Conservation (phyloP, 805 yeast genomes). For the Schwanniomyces occidentalis region DNA sequence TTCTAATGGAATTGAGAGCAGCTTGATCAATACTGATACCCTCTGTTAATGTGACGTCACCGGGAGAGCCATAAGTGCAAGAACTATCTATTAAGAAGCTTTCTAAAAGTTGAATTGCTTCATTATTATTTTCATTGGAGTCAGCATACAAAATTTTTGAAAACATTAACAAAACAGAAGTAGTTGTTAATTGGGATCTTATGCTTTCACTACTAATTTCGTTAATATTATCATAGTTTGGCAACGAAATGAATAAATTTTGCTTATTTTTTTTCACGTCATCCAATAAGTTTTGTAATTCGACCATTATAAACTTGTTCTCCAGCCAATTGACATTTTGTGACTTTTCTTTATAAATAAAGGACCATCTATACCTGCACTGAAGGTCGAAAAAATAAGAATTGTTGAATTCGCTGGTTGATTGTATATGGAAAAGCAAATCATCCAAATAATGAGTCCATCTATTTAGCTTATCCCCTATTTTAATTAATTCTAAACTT, state of each 20-base stretch:
- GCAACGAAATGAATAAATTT: conserved; percentile 39
- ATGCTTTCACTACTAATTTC: conserved; percentile 51
- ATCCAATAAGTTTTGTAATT: conserved; percentile 18
- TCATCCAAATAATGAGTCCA: conserved; percentile 49
- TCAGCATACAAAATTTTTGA: conserved; percentile 47
- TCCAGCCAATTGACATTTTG: conserved; percentile 31
- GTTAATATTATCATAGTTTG: conserved; percentile 64
- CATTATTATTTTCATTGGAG: conserved; percentile 26
- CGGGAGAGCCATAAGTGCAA: no score
- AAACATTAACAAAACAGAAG: conserved; percentile 67
- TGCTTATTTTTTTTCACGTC: conserved; percentile 7
- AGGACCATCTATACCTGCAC: conserved; percentile 36
- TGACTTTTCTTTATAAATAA: conserved; percentile 25
- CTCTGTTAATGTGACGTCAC: conserved; percentile 2
- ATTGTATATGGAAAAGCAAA: conserved; percentile 11
- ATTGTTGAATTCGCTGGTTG: conserved; percentile 1
- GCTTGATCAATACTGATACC: conserved; percentile 11
- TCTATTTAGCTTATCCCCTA: conserved; percentile 44
- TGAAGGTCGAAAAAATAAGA: conserved; percentile 3
- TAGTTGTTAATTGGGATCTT: conserved; percentile 64
- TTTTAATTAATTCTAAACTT: conserved; percentile 35
- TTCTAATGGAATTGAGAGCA: conserved; percentile 49
- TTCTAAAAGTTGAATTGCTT: conserved; percentile 45
- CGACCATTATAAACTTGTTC: conserved; percentile 24
- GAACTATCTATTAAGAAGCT: conserved; percentile 43